Evolutionary conservation across 345 rosid species (phyloP).

Genomic region (Pseudoturritis turrita): DNA sequence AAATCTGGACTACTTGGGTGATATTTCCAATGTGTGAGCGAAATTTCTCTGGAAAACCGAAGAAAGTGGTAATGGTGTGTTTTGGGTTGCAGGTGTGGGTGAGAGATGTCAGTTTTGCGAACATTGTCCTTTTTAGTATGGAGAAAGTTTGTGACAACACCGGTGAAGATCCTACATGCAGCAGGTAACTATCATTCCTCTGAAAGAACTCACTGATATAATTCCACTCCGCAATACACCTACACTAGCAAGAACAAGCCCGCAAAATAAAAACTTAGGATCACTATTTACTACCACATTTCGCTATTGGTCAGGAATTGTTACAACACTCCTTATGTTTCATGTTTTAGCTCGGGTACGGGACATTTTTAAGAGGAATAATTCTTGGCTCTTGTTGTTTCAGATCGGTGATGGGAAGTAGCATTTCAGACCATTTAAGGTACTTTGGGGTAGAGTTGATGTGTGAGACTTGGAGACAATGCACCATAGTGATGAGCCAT

Average conservation of each 20-base stretch:
- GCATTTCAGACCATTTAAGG: conserved; percentile 65
- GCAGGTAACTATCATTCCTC: conserved; percentile 46
- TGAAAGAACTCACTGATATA: background rate
- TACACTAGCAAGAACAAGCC: background rate
- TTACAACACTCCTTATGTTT: background rate
- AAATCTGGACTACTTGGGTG: background rate
- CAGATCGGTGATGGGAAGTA: conserved; percentile 77
- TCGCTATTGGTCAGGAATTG: background rate
- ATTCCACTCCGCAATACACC: background rate
- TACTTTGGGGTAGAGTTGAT: conserved; percentile 66
- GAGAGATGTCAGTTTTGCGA: conserved; percentile 4
- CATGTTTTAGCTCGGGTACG: background rate
- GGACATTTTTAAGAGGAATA: background rate
- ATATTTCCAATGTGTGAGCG: background rate
- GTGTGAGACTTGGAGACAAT: conserved; percentile 56
- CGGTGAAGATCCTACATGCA: conserved; percentile 78
- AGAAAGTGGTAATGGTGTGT: background rate
- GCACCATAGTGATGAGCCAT: conserved; percentile 62
- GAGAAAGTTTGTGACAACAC: conserved; percentile 77
- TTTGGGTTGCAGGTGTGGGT: conserved; percentile 29
- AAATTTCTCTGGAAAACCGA: background rate
- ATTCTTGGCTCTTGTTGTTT: background rate
- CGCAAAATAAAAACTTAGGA: background rate
- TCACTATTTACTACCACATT: background rate
- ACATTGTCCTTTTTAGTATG: conserved; percentile 29